Base-by-base conservation (phyloP, 1,284 basidiomycete species). In the Taiwanofungus camphoratus region DNA sequence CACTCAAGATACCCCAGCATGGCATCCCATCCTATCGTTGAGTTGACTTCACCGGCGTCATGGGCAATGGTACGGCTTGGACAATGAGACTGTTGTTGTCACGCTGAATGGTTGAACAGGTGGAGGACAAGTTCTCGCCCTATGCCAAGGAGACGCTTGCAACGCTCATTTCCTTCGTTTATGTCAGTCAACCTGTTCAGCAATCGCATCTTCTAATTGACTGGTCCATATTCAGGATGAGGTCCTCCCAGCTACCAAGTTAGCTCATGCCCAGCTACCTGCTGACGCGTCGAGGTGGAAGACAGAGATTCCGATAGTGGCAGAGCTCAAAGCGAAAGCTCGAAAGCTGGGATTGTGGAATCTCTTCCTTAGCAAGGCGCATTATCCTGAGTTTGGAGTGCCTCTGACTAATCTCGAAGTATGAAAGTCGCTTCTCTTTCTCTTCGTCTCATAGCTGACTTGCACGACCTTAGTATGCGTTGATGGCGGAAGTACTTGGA, bases 401-500 rank as follows among this genome's bases (percentile, higher is more conserved):
- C 84, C 87, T 12, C 70, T 98, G 52, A 86, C 83, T 21, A 98
- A 98, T 66, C 74, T 99, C 43, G 94, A 98, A 74, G 90, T 91
- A 51, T 35, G 73, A 41, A 20, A 16, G n/a, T n/a, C n/a, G n/a
- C 21, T 21, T 15, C 29, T 21, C 7, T 21, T 26, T 44, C 18
- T 24, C 5, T 22, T 18, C 11, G 19, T 15, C 22, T 13, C 15
- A 11, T 12, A 33, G 22, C 21, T 53, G 26, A 46, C 32, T 29
- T 24, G 24, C 18, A 36, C 21, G 20, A 37, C 27, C 5, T 15
- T 20, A 93, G 87, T 99, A 99, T 65, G 92, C 89, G 36, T 86
- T 97, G 31, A 95, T 98, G 82, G 93, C 93, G 31, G 95, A 99
- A 67, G 69, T 98, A 47, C 80, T 96, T 54, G 95, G 94, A 9